Evolutionary conservation across 257 asterid genomes (phyloP).

Genomic region (Nicotiana paniculata): DNA sequence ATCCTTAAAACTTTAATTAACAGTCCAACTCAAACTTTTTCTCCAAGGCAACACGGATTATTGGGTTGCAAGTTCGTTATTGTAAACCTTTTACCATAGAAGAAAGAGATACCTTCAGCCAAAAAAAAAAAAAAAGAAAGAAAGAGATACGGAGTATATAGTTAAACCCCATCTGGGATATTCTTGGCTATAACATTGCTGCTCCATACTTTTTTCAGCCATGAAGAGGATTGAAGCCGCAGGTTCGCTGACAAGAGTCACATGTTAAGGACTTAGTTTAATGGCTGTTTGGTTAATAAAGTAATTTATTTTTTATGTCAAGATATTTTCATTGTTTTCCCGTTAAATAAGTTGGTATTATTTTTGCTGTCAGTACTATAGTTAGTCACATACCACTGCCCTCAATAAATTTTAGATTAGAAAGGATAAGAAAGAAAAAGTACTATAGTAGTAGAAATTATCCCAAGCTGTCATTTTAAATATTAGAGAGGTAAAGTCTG

Average conservation of each 20-base stretch:
- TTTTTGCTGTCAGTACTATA: background rate
- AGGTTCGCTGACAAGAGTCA: too few species aligned
- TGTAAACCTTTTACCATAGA: too few species aligned
- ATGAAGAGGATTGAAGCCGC: too few species aligned
- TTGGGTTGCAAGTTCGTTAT: background rate
- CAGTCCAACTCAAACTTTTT: background rate
- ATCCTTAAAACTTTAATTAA: background rate
- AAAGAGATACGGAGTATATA: too few species aligned
- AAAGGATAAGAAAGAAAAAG: background rate
- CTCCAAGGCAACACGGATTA: background rate
- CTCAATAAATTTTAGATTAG: background rate
- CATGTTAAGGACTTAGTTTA: background rate
- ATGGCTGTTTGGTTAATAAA: background rate
- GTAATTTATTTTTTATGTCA: background rate
- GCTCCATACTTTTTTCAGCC: too few species aligned
- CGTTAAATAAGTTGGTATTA: background rate
- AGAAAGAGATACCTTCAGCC: too few species aligned
- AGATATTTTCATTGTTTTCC: background rate
- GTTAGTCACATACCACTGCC: background rate
- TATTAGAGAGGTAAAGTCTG: background rate
- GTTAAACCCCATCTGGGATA: too few species aligned
- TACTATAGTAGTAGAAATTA: background rate
- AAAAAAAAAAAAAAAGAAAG: too few species aligned
- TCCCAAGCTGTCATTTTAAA: constrained; percentile 2
- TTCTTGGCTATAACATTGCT: too few species aligned